phyloP scores from a whole-genome alignment of 495 filamentous ascomycete genomes.

The Daldinia grandis region DNA sequence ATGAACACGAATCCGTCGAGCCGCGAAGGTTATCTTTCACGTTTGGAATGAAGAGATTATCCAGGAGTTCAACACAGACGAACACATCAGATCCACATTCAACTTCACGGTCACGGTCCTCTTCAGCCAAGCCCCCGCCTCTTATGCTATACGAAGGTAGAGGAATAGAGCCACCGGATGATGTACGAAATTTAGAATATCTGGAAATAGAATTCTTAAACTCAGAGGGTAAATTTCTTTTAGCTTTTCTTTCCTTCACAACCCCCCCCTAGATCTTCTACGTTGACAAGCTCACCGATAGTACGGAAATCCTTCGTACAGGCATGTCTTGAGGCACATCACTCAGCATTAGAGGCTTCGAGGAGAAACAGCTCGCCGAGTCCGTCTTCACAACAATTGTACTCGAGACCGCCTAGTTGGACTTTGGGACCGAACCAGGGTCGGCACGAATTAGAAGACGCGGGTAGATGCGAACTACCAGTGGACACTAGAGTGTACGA shows the following conservation, averaged over 20 bases:
- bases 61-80: conserved; percentile 6
- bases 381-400: conserved; percentile 2
- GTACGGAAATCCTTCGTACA: conserved; percentile 39
- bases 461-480: neutral
- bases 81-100: conserved; percentile 6
- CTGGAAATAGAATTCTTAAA: conserved; percentile 39
- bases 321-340: conserved; percentile 38
- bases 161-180: conserved; percentile 23
- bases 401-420: conserved; percentile 17
- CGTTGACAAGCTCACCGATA: neutral
- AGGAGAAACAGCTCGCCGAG: conserved; percentile 18
- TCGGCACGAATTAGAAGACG: conserved; percentile 6
- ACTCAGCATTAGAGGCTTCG: neutral
- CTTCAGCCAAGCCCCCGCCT: neutral
- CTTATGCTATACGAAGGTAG: conserved; percentile 12
- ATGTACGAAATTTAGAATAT: conserved; percentile 24
- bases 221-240: conserved; percentile 11
- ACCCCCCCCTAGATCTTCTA: neutral
- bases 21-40: conserved; percentile 10
- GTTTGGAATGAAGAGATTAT: conserved; percentile 12
- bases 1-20: neutral
- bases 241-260: neutral
- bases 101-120: conserved; percentile 2
- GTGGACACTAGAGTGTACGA: neutral
- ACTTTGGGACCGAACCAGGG: conserved; percentile 7